A percentile compares a stretch with the other conserved stretches of the same genome.
phyloP scores from a whole-genome alignment of 148 eudicot genomes.

The Salicornia ramosissima region DNA sequence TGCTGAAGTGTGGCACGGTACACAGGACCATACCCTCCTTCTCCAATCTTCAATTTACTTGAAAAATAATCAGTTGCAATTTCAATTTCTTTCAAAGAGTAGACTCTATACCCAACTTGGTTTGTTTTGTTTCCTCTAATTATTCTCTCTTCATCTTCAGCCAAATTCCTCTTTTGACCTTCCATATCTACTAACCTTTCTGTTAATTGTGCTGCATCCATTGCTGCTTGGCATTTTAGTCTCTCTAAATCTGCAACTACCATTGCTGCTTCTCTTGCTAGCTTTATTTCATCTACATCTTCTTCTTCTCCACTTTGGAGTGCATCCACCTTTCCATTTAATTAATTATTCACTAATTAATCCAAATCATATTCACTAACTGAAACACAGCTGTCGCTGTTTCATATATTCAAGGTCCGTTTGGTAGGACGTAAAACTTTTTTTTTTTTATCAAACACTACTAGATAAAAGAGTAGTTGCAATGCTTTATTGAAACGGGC shows the following conservation, averaged over 20 bases:
- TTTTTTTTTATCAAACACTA: no score
- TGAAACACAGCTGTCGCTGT: no score
- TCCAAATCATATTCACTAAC: no score
- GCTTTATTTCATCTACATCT: conserved; percentile 30
- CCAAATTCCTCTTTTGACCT: conserved; percentile 35
- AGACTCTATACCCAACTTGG: conserved; percentile 35
- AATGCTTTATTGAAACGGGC: no score
- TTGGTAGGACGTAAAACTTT: no score
- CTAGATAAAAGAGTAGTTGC: no score
- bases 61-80: conserved; percentile 57
- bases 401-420: no score
- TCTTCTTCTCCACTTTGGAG: conserved; percentile 39
- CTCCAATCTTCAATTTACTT: conserved; percentile 60
- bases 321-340: conserved; percentile 32
- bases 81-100: conserved; percentile 62
- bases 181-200: conserved; percentile 52
- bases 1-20: conserved; percentile 57
- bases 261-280: conserved; percentile 42
- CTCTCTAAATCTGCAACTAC: conserved; percentile 54
- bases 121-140: conserved; percentile 28
- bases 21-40: conserved; percentile 95
- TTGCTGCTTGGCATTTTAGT: conserved; percentile 45
- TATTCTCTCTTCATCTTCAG: conserved; percentile 37
- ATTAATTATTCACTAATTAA: neutral
- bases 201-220: conserved; percentile 58